Percentiles rank a stretch among this genome's conserved stretches.
Conservation (phyloP, 768 basidiomycete genomes). For the Russula brevipes region DNA sequence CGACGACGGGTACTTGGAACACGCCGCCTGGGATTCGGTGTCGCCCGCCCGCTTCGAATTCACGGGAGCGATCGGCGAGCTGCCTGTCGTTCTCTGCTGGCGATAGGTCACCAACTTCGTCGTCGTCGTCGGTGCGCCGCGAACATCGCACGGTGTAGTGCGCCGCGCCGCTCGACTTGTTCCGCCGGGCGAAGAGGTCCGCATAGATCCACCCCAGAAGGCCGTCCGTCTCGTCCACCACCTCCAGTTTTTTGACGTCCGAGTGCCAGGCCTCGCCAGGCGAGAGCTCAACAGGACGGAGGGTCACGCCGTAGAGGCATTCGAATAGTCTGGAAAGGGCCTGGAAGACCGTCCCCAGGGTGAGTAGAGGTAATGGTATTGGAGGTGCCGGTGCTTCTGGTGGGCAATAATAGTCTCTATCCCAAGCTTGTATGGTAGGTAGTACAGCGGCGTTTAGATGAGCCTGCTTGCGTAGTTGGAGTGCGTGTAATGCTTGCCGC, state of each 20-base stretch:
- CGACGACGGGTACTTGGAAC: slow-evolving; percentile 88
- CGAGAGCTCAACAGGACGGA: slow-evolving; percentile 61
- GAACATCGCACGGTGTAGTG: slow-evolving; percentile 98
- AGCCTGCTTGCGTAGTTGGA: slow-evolving; percentile 66
- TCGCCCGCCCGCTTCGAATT: slow-evolving; percentile 61
- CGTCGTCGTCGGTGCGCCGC: slow-evolving; percentile 86
- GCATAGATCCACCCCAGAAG: slow-evolving; percentile 93
- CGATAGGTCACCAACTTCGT: slow-evolving; percentile 58
- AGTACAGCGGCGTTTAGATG: slow-evolving; percentile 54
- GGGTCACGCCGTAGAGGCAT: slow-evolving; percentile 79
- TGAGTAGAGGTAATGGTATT: slow-evolving; percentile 65
- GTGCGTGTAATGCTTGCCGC: slow-evolving; percentile 60
- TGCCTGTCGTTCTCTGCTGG: slow-evolving; percentile 36
- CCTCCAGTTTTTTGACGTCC: slow-evolving; percentile 87
- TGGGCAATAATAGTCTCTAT: slow-evolving; percentile 89
- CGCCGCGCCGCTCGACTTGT: slow-evolving; percentile 88
- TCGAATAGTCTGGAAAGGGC: slow-evolving; percentile 87
- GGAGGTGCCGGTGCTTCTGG: slow-evolving; percentile 73
- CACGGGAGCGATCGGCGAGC: slow-evolving; percentile 40
- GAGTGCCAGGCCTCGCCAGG: slow-evolving; percentile 87
- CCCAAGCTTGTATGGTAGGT: slow-evolving; percentile 88
- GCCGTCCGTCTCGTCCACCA: slow-evolving; percentile 83
- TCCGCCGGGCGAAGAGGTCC: slow-evolving; percentile 79
- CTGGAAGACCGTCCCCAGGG: slow-evolving; percentile 87
- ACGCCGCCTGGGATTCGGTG: slow-evolving; percentile 58